These are phyloP conservation scores for Fomitopsis pulvina DNA, from an alignment of 768 basidiomycete species.

Conservation along the genomic window DNA sequence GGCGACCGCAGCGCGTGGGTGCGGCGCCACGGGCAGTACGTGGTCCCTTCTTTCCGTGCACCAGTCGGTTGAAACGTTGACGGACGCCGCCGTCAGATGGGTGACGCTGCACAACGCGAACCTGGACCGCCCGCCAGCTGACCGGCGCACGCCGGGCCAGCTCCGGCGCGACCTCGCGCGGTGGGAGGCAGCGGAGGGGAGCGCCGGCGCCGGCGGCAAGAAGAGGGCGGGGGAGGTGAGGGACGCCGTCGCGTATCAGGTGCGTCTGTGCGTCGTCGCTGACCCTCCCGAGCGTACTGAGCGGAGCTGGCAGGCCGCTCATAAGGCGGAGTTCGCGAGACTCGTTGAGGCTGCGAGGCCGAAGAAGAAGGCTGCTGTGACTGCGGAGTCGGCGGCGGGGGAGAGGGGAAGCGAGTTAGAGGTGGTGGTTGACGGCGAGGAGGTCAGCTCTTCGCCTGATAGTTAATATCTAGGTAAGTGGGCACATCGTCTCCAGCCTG, in stretches of 20 bases:
- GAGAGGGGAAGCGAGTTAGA: neutral
- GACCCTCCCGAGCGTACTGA: neutral
- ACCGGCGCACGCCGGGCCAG: constrained; percentile 39
- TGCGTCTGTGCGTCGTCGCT: constrained; percentile 2
- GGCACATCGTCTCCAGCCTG: no score
- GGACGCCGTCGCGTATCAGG: constrained; percentile 18
- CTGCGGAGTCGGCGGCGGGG: neutral
- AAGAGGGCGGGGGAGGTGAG: constrained; percentile 33
- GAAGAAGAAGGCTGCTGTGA: constrained; percentile 5
- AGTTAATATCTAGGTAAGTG: no score
- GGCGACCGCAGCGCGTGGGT: constrained; percentile 49
- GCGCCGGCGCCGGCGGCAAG: constrained; percentile 23
- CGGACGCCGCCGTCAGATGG: constrained; percentile 40
- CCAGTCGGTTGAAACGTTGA: neutral
- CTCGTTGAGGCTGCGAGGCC: constrained; percentile 29
- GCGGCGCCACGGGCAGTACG: constrained; percentile 54
- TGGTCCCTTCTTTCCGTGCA: neutral
- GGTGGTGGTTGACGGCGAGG: neutral
- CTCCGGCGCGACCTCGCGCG: constrained; percentile 46
- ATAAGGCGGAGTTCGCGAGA: constrained; percentile 26
- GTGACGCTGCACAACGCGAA: constrained; percentile 67
- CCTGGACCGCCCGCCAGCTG: constrained; percentile 43
- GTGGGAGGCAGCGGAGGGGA: constrained; percentile 47
- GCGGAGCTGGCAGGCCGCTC: constrained; percentile 19
- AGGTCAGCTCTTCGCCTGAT: no score